A percentile compares a stretch with the other conserved stretches of the same genome.
These are phyloP conservation scores for Rhizopus microsporus DNA, from an alignment of 371 early-diverging fungal species.

Conservation along the genomic window DNA sequence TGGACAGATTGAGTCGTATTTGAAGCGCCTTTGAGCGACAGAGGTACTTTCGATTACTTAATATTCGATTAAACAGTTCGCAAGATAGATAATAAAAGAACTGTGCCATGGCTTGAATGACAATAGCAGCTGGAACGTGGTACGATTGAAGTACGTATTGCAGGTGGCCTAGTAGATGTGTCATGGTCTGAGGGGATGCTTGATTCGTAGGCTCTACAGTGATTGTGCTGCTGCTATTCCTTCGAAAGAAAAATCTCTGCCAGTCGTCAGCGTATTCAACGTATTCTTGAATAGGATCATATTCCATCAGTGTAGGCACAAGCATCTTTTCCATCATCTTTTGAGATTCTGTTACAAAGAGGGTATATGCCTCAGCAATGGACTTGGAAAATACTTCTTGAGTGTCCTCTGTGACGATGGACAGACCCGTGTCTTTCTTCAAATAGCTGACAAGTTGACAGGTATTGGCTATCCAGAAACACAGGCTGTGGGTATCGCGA, in stretches of 20 bases:
- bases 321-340: slow-evolving; percentile 60
- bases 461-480: slow-evolving; percentile 84
- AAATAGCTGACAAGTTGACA: slow-evolving; percentile 76
- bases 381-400: slow-evolving; percentile 70
- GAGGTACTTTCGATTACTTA: slow-evolving; percentile 70
- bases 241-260: slow-evolving; percentile 41
- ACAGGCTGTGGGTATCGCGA: slow-evolving; percentile 35
- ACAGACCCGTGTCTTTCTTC: slow-evolving; percentile 76
- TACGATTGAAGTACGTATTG: slow-evolving; percentile 52
- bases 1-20: slow-evolving; percentile 80
- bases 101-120: slow-evolving; percentile 61
- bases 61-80: slow-evolving; percentile 79
- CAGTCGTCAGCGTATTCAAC: slow-evolving; percentile 65
- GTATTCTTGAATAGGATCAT: slow-evolving; percentile 66
- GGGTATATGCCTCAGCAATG: slow-evolving; percentile 65
- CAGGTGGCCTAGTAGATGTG: slow-evolving; percentile 53
- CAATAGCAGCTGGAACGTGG: slow-evolving; percentile 58
- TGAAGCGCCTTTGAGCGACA: slow-evolving; percentile 83
- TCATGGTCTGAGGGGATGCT: slow-evolving; percentile 57
- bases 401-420: slow-evolving; percentile 52
- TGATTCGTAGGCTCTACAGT: background rate
- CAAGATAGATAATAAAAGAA: slow-evolving; percentile 69
- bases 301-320: slow-evolving; percentile 70
- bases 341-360: slow-evolving; percentile 61
- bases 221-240: slow-evolving; percentile 23